Percentiles rank a stretch among this genome's conserved stretches.
These are phyloP conservation scores for Steccherinum ochraceum DNA, from an alignment of 768 basidiomycete genomes.

Conservation along the genomic window DNA sequence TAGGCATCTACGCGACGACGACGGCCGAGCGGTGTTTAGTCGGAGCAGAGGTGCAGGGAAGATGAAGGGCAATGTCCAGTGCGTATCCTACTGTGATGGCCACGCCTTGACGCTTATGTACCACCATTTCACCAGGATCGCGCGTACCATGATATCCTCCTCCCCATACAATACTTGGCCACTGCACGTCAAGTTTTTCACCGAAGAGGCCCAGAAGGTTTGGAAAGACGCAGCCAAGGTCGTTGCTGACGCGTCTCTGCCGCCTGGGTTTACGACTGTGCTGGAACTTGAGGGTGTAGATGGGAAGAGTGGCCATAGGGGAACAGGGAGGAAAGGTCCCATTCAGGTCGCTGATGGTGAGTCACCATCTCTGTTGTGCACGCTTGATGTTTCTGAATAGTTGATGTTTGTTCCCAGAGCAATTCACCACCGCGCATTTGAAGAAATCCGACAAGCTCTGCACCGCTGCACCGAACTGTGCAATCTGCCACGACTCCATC, in stretches of 20 bases:
- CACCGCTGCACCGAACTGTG: constrained; percentile 34
- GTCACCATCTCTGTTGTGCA: no score
- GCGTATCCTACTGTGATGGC: constrained; percentile 12
- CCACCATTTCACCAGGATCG: constrained; percentile 36
- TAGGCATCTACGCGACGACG: constrained; percentile 49
- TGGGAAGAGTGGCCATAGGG: constrained; percentile 48
- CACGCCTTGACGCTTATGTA: constrained; percentile 2
- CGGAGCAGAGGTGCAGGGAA: constrained; percentile 17
- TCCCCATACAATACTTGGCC: constrained; percentile 73
- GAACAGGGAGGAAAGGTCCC: constrained; percentile 49
- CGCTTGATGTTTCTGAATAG: not conserved
- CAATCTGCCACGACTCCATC: constrained; percentile 39
- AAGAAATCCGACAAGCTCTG: constrained; percentile 41
- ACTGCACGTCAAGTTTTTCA: constrained; percentile 70
- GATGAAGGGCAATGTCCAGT: constrained; percentile 44
- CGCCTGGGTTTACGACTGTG: constrained; percentile 43
- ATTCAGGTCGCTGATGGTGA: constrained; percentile 55
- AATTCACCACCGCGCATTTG: constrained; percentile 42
- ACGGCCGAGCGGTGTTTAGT: constrained; percentile 35
- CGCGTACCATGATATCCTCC: constrained; percentile 53
- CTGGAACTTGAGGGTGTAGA: constrained; percentile 67
- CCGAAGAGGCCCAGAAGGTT: constrained; percentile 45
- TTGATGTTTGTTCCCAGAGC: constrained; percentile 25
- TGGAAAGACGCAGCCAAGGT: constrained; percentile 38
- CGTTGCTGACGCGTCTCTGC: constrained; percentile 28